Percentiles rank a stretch among this genome's conserved stretches.
Evolutionary conservation across 345 rosid genomes (phyloP).

Genomic region (Firmiana major): DNA sequence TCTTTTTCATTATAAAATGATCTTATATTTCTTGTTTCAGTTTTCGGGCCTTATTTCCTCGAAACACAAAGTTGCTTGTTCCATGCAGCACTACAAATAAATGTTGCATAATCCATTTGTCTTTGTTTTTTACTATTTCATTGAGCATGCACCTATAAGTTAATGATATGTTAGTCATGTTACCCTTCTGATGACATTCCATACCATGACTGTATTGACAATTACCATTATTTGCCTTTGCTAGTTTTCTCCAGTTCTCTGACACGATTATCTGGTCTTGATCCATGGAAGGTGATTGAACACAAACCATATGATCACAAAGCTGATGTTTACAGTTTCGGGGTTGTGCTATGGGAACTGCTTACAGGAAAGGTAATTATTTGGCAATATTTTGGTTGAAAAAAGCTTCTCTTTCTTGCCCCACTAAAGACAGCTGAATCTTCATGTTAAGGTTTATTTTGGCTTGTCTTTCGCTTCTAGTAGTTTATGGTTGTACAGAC

Average conservation of each 20-base stretch:
- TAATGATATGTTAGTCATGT: not conserved
- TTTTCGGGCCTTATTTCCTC: conserved; percentile 1
- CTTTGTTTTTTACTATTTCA: not conserved
- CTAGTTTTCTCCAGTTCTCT: no score
- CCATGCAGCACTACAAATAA: not conserved
- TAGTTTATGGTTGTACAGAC: not conserved
- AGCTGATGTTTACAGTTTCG: conserved; percentile 67
- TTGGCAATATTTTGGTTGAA: not conserved
- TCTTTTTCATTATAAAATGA: not conserved
- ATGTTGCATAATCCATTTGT: not conserved
- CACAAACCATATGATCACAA: conserved; percentile 59
- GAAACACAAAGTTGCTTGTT: conserved; percentile 8
- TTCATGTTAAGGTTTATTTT: not conserved
- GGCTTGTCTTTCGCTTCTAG: not conserved
- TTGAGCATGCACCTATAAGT: not conserved
- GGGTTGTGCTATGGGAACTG: conserved; percentile 64
- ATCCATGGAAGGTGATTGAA: conserved; percentile 53
- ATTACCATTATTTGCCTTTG: no score
- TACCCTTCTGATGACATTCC: not conserved
- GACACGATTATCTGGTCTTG: conserved; percentile 19
- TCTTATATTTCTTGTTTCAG: not conserved
- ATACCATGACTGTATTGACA: not conserved
- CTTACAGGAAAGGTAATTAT: conserved; percentile 55
- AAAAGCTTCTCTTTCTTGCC: not conserved
- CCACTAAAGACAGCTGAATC: not conserved